Conservation (phyloP, 257 asterid genomes). For the Solanum neorickii region DNA sequence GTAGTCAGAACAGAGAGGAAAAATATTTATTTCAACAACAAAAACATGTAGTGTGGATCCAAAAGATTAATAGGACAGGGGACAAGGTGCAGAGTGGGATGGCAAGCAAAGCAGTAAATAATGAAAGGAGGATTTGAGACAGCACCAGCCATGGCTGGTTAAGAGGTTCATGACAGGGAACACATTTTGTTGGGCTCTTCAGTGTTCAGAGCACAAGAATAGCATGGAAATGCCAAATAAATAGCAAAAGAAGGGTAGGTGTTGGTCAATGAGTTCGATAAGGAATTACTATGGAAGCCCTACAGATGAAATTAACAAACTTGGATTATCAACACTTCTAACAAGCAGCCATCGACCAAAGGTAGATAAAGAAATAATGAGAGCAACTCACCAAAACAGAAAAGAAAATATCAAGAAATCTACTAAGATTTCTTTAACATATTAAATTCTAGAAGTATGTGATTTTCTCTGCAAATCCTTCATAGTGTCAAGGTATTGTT, state of each 20-base stretch:
- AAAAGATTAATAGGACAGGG: background rate
- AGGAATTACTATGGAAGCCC: background rate
- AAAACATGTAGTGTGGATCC: background rate
- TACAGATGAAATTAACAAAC: background rate
- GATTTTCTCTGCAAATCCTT: background rate
- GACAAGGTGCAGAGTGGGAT: background rate
- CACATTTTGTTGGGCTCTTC: background rate
- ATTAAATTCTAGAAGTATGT: background rate
- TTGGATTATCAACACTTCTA: background rate
- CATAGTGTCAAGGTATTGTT: background rate
- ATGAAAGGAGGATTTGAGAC: background rate
- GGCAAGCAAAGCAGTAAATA: background rate
- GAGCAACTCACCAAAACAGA: background rate
- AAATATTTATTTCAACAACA: background rate
- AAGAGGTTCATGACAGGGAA: background rate
- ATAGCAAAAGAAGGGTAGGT: background rate
- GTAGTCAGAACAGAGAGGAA: background rate
- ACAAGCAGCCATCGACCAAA: background rate
- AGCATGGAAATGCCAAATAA: background rate
- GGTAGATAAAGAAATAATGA: background rate
- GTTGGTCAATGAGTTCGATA: background rate
- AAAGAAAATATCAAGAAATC: background rate
- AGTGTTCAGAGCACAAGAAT: background rate
- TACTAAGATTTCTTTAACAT: background rate
- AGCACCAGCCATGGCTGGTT: background rate